Conservation (phyloP, 1,139 yeast species). For the Pichia sp. region DNA sequence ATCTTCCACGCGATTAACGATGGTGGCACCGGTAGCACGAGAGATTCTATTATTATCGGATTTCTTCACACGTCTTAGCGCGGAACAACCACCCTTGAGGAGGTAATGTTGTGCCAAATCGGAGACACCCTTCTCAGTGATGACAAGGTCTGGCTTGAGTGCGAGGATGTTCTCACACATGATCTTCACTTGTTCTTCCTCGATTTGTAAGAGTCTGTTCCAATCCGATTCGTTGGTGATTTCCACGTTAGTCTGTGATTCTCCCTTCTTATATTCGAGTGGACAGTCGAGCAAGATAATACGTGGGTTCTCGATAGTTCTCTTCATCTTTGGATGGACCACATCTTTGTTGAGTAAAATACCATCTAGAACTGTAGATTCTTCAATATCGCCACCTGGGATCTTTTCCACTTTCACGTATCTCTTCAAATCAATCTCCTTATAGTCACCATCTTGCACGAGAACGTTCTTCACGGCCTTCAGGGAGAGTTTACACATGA, state of each 20-base stretch:
- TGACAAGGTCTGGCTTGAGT: slow-evolving; percentile 87
- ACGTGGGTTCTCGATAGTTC: slow-evolving; percentile 82
- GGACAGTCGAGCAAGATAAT: slow-evolving; percentile 92
- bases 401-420: slow-evolving; percentile 91
- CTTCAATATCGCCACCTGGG: slow-evolving; percentile 96
- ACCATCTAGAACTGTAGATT: slow-evolving; percentile 83
- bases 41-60: slow-evolving; percentile 96
- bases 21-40: slow-evolving; percentile 96
- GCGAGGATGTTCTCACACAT: slow-evolving; percentile 82
- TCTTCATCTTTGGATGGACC: slow-evolving; percentile 95
- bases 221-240: slow-evolving; percentile 95
- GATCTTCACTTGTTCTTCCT: slow-evolving; percentile 90
- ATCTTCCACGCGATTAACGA: slow-evolving; percentile 93
- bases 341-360: slow-evolving; percentile 93
- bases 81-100: slow-evolving; percentile 88
- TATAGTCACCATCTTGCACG: slow-evolving; percentile 57
- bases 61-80: slow-evolving; percentile 90
- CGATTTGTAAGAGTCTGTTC: slow-evolving; percentile 92
- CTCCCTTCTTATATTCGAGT: slow-evolving; percentile 97
- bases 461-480: slow-evolving; percentile 83
- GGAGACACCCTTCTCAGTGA: slow-evolving; percentile 97
- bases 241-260: slow-evolving; percentile 96
- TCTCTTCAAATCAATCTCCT: slow-evolving; percentile 89
- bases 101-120: slow-evolving; percentile 97
- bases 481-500: slow-evolving; percentile 86